Base-by-base conservation (phyloP, 1,284 basidiomycete genomes). In the Boletellus deceptivus region DNA sequence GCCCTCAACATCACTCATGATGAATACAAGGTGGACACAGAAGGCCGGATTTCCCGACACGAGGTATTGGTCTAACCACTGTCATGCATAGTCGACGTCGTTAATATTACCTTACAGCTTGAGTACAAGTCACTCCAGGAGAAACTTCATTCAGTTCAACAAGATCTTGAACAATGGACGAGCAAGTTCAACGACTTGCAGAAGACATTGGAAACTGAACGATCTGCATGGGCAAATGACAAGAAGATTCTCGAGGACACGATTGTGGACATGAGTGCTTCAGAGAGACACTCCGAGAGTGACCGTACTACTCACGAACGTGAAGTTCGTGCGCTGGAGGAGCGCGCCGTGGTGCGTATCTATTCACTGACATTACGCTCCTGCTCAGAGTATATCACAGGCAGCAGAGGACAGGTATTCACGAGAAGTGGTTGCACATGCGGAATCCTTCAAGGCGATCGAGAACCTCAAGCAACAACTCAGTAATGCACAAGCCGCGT, bases 381-480 rank as follows among this genome's bases (percentile, higher is more conserved):
- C 39, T 40, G 48, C 46, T 53, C 5, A 55, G 4, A 3, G 16
- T 14, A 16, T 4, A 29, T 20, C 16, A 2, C 49, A 90, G 82
- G 80, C 84, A 57, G 89, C 90, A 1, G 89, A 94, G 65, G 84
- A 88, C 50, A 83, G 86, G 50, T 93, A 93, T 59, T 79, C 85
- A 17, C 77, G 84, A 37, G 90, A 92, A 62, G 79, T 93, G n/a
- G 70, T 93, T 24, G 76, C 87, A 1, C 92, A 94, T 67, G 91
- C 91, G 0, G 86, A 92, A 44, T 79, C 88, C 2, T 84, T 93
- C 73, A 91, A 91, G 70, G 61, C 74, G 7, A 76, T 91, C 17
- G 80, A 86, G 17, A 72, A 69, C 13, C 73, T 92, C 53, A 87
- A 84, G 66, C 75, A 79, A 50, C 80, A 90, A 44, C 72, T 93